These are phyloP conservation scores for Saccharomycodes ludwigii DNA, from an alignment of 805 yeast species.

Conservation along the genomic window DNA sequence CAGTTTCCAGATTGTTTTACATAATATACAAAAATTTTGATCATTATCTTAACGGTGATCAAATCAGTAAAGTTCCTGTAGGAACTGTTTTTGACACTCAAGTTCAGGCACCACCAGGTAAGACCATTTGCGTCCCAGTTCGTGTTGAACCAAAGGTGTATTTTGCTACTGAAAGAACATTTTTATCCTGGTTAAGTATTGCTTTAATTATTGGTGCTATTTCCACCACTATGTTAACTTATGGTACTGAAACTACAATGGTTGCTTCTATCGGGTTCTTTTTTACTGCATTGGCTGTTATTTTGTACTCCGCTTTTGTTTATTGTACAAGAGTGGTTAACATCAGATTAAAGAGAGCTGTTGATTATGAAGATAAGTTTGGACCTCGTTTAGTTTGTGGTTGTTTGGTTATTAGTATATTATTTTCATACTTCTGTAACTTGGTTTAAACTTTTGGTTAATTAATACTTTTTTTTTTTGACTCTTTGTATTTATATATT, in stretches of 20 bases:
- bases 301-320: slow-evolving; percentile 56
- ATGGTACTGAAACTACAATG: slow-evolving; percentile 65
- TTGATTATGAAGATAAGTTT: slow-evolving; percentile 70
- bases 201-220: slow-evolving; percentile 81
- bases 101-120: slow-evolving; percentile 75
- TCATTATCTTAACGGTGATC: slow-evolving; percentile 39
- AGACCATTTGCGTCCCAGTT: slow-evolving; percentile 81
- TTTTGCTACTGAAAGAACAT: slow-evolving; percentile 95
- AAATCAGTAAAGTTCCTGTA: slow-evolving; percentile 41
- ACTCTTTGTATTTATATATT: neutral
- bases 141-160: slow-evolving; percentile 98
- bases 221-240: slow-evolving; percentile 74
- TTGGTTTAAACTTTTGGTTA: slow-evolving; percentile 5
- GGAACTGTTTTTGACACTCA: slow-evolving; percentile 52
- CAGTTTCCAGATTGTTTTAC: slow-evolving; percentile 13
- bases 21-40: slow-evolving; percentile 19
- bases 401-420: slow-evolving; percentile 58
- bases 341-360: slow-evolving; percentile 73
- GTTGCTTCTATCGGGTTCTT: slow-evolving; percentile 82
- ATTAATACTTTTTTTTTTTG: neutral
- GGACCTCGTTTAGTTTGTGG: slow-evolving; percentile 82
- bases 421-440: slow-evolving; percentile 41
- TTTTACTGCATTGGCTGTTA: slow-evolving; percentile 61
- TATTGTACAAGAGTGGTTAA: slow-evolving; percentile 75
- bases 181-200: slow-evolving; percentile 85